These are phyloP conservation scores for Pleurotus giganteus DNA, from an alignment of 768 basidiomycete species.

Conservation along the genomic window DNA sequence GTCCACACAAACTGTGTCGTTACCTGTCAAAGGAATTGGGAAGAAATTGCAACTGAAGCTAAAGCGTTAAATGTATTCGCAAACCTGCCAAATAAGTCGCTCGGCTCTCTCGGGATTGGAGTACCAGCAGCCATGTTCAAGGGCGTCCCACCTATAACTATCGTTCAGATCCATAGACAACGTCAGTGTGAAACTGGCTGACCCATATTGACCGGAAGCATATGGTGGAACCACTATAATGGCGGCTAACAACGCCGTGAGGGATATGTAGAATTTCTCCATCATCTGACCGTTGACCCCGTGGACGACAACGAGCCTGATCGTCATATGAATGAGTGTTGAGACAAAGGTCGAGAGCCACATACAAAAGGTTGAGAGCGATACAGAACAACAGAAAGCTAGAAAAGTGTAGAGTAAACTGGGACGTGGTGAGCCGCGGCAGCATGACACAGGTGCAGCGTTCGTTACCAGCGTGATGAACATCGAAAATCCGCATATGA, in stretches of 20 bases:
- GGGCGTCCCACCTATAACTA: slow-evolving; percentile 17
- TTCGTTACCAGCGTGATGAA: slow-evolving; percentile 16
- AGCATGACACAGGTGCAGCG: background rate
- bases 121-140: slow-evolving; percentile 20
- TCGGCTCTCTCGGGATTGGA: slow-evolving; percentile 14
- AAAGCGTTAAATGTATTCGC: background rate
- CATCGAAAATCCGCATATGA: too few relatives aligned
- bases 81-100: slow-evolving; percentile 20
- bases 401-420: slow-evolving; percentile 20
- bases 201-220: slow-evolving; percentile 20
- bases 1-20: slow-evolving; percentile 8
- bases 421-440: background rate
- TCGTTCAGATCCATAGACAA: background rate
- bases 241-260: slow-evolving; percentile 12
- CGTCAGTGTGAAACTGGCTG: background rate
- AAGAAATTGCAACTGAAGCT: background rate
- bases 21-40: background rate
- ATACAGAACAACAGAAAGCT: slow-evolving; percentile 19
- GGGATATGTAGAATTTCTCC: slow-evolving; percentile 19
- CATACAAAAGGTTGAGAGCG: slow-evolving; percentile 20
- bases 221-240: slow-evolving; percentile 18
- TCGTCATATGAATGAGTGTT: background rate
- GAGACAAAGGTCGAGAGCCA: background rate
- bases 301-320: slow-evolving; percentile 19
- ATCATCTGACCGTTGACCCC: slow-evolving; percentile 15